phyloP scores from a whole-genome alignment of 2,329 filamentous ascomycete species.

The Huntiella decipiens region DNA sequence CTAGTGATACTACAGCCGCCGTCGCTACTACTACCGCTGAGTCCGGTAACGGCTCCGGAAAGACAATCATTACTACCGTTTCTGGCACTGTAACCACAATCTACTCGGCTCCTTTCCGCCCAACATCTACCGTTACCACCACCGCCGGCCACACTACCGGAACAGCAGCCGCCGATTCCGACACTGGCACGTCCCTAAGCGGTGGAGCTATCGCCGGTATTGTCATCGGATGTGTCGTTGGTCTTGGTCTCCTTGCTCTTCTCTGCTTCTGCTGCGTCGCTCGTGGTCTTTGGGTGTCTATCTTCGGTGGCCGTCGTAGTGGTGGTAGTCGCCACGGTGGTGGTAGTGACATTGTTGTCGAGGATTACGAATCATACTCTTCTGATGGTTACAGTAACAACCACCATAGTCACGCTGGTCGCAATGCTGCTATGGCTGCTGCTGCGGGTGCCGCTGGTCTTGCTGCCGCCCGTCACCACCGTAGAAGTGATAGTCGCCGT shows the following conservation, averaged over 20 bases:
- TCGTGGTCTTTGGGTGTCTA: conserved; percentile 39
- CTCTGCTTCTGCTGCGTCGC: conserved; percentile 59
- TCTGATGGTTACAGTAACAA: background rate
- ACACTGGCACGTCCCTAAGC: conserved; percentile 31
- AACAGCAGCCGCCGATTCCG: conserved; percentile 20
- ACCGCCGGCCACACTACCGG: conserved; percentile 27
- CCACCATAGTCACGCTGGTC: conserved; percentile 16
- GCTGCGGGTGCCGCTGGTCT: conserved; percentile 3
- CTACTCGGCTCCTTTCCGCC: conserved; percentile 32
- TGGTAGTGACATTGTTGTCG: conserved; percentile 25
- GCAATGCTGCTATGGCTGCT: conserved; percentile 5
- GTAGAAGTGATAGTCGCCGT: background rate
- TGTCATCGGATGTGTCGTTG: conserved; percentile 53
- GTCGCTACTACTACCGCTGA: conserved; percentile 7
- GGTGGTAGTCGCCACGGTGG: conserved; percentile 14
- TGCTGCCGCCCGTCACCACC: background rate
- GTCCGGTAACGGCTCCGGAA: conserved; percentile 16
- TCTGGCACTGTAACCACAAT: conserved; percentile 33
- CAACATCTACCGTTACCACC: conserved; percentile 34
- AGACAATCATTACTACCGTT: conserved; percentile 26
- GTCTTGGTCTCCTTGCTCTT: conserved; percentile 45
- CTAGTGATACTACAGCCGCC: conserved; percentile 23
- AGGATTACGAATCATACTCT: conserved; percentile 34
- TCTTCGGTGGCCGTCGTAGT: conserved; percentile 30
- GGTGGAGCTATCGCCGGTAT: conserved; percentile 64